These are phyloP conservation scores for Eucalyptus cladocalyx DNA, from an alignment of 345 rosid species.

Conservation along the genomic window DNA sequence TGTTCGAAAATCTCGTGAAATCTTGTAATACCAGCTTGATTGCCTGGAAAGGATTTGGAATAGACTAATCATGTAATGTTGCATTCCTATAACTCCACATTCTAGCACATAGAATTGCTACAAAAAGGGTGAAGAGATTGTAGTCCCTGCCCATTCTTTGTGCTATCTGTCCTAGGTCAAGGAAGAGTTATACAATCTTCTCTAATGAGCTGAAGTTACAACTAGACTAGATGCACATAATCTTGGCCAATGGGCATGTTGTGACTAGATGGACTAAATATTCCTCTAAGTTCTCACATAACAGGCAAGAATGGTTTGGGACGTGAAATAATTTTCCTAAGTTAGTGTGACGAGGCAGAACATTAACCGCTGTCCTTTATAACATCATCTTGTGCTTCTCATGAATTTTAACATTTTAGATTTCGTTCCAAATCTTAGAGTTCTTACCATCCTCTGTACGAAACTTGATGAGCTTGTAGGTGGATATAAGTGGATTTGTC, in stretches of 20 bases:
- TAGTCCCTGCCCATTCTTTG: background rate
- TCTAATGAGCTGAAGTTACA: background rate
- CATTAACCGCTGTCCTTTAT: fast-evolving
- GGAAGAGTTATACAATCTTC: background rate
- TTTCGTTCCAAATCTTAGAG: background rate
- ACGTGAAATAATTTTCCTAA: background rate
- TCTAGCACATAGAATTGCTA: background rate
- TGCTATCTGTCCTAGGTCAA: background rate
- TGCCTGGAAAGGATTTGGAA: background rate
- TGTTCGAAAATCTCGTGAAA: background rate
- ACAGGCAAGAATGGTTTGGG: background rate
- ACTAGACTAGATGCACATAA: background rate
- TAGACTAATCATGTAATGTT: background rate
- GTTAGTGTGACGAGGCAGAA: background rate
- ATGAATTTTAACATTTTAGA: background rate
- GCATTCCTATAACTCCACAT: background rate
- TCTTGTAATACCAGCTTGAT: background rate
- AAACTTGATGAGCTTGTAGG: background rate
- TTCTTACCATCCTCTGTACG: background rate
- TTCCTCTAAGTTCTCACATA: background rate
- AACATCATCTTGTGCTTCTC: background rate
- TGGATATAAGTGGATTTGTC: background rate
- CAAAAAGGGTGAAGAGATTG: background rate
- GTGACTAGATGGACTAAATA: background rate
- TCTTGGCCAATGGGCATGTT: background rate